phyloP scores from a whole-genome alignment of 345 rosid species.

The Rhizophora mangle region DNA sequence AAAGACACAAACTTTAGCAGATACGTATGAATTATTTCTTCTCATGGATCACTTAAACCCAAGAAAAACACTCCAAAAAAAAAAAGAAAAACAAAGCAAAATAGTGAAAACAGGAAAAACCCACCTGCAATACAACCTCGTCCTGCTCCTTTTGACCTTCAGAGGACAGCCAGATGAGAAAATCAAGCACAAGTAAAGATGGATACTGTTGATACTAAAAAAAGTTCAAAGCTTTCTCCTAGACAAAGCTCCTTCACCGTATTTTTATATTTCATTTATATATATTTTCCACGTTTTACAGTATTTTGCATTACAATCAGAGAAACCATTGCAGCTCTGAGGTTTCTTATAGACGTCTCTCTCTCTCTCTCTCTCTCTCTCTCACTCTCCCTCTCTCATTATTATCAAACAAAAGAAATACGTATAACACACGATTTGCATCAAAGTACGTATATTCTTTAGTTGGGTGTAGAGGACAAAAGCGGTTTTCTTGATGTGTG shows the following conservation, averaged over 20 bases:
- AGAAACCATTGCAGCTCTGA: constrained; percentile 24
- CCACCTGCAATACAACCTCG: constrained; percentile 31
- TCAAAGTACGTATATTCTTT: constrained; percentile 21
- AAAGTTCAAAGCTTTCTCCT: constrained; percentile 11
- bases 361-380: constrained; percentile 3
- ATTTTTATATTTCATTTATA: background rate
- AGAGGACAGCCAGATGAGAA: constrained; percentile 8
- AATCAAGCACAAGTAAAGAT: constrained; percentile 24
- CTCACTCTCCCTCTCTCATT: constrained; percentile 16
- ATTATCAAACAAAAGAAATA: constrained; percentile 25
- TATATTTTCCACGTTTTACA: constrained; percentile 10
- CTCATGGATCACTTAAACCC: constrained; percentile 1
- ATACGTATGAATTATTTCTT: background rate
- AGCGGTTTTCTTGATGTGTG: constrained; percentile 2
- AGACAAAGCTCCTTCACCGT: background rate
- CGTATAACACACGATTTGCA: constrained; percentile 19
- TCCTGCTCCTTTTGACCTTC: constrained; percentile 14
- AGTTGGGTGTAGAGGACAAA: background rate
- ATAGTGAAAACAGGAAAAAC: constrained; percentile 9
- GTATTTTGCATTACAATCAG: constrained; percentile 42
- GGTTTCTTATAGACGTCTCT: constrained; percentile 30
- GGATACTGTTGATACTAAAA: background rate
- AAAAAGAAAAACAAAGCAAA: background rate
- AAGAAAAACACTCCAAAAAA: background rate
- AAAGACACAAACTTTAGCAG: constrained; percentile 5